Conservation (phyloP, 192 early-diverging fungal species). For the Coemansia sp. region DNA sequence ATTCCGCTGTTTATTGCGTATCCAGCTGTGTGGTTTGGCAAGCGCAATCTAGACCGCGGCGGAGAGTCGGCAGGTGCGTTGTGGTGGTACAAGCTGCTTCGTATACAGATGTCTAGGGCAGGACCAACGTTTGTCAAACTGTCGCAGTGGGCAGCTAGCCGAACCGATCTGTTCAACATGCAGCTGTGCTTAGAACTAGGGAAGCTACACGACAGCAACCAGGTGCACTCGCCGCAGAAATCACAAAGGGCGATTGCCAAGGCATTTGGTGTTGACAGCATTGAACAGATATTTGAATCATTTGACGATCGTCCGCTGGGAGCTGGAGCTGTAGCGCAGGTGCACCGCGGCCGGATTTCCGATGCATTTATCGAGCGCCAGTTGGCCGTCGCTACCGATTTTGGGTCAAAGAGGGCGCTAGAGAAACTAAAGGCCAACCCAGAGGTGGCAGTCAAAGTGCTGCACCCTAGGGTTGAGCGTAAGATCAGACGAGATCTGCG, state of each 20-base stretch:
- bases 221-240: conserved; percentile 69
- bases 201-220: conserved; percentile 78
- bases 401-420: conserved; percentile 3
- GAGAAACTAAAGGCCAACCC: conserved; percentile 36
- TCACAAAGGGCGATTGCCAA: conserved; percentile 66
- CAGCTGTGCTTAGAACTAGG: conserved; percentile 74
- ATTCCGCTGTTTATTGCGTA: conserved; percentile 64
- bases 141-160: conserved; percentile 91
- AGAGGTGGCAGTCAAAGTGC: conserved; percentile 83
- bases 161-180: conserved; percentile 81
- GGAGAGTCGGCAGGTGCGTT: conserved; percentile 62
- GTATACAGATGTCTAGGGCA: conserved; percentile 76
- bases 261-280: conserved; percentile 59
- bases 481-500: conserved; percentile 77
- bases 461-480: conserved; percentile 77
- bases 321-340: conserved; percentile 95
- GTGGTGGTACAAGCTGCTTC: conserved; percentile 85
- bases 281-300: conserved; percentile 76
- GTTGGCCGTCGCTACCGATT: conserved; percentile 10
- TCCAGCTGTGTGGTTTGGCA: conserved; percentile 63
- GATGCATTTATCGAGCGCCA: conserved; percentile 27
- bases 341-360: conserved; percentile 45
- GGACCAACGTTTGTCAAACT: conserved; percentile 98
- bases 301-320: conserved; percentile 81
- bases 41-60: conserved; percentile 37